Percentiles rank a stretch among this genome's conserved stretches.
These are phyloP conservation scores for Penicillium manginii DNA, from an alignment of 495 filamentous ascomycete genomes.

Conservation along the genomic window DNA sequence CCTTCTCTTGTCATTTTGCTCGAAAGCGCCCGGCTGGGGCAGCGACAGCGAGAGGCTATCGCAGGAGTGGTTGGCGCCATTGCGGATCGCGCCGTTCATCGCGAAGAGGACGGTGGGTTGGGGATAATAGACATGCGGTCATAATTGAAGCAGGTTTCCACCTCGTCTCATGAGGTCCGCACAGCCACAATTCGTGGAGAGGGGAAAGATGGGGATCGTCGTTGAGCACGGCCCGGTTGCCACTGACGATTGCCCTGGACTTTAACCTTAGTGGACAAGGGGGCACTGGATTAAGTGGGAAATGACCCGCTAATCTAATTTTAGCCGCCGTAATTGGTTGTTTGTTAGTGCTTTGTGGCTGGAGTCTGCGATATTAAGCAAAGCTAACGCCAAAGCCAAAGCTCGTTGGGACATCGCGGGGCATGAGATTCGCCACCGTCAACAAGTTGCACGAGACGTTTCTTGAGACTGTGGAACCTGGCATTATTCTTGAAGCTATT, in stretches of 20 bases:
- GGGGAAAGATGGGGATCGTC: conserved; percentile 1
- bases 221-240: conserved; percentile 21
- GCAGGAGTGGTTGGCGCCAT: conserved; percentile 7
- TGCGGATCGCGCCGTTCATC: conserved; percentile 9
- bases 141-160: conserved; percentile 13
- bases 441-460: not conserved
- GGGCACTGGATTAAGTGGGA: not conserved
- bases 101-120: not conserved
- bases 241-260: not conserved
- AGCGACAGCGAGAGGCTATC: conserved; percentile 28
- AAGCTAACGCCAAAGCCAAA: not conserved
- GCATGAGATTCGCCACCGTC: conserved; percentile 16
- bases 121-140: not conserved
- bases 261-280: not conserved
- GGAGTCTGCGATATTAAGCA: not conserved
- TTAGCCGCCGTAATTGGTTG: not conserved
- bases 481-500: not conserved
- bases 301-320: not conserved
- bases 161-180: not conserved
- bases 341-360: not conserved
- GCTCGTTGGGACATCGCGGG: conserved; percentile 1
- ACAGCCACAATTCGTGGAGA: conserved; percentile 13
- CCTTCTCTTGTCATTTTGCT: conserved; percentile 44
- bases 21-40: conserved; percentile 11
- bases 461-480: not conserved